Evolutionary conservation across 495 filamentous ascomycete species (phyloP).

Genomic region (Recurvomyces mirabilis): DNA sequence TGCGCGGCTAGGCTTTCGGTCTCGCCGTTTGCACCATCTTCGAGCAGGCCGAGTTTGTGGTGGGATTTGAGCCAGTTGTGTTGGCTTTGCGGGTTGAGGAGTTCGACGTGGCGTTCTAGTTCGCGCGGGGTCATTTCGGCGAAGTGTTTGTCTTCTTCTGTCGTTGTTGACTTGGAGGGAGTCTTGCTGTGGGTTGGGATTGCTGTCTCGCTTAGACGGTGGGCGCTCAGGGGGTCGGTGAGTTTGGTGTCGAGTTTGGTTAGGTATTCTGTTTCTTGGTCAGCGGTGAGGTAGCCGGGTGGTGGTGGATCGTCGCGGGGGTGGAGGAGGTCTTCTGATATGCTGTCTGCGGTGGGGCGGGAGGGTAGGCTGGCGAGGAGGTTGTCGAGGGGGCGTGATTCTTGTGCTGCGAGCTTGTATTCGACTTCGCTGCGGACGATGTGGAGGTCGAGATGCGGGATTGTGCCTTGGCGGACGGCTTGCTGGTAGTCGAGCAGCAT

Average conservation of each 20-base stretch:
- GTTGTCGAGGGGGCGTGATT: slow-evolving; percentile 5
- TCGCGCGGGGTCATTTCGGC: slow-evolving; percentile 31
- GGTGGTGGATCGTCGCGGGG: slow-evolving; percentile 18
- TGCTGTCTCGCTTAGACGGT: slow-evolving; percentile 14
- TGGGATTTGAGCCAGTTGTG: slow-evolving; percentile 61
- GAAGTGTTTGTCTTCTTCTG: slow-evolving; percentile 12
- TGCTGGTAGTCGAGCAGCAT: slow-evolving; percentile 20
- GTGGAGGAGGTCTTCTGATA: slow-evolving; percentile 7
- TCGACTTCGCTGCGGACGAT: slow-evolving; percentile 38
- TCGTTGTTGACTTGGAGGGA: slow-evolving; percentile 10
- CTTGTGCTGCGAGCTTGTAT: slow-evolving; percentile 30
- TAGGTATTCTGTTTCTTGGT: slow-evolving; percentile 73
- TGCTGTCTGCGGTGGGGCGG: slow-evolving; percentile 22
- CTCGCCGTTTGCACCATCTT: slow-evolving; percentile 32
- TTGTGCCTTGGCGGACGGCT: slow-evolving; percentile 24
- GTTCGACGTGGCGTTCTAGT: slow-evolving; percentile 46
- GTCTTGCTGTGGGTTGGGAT: no score
- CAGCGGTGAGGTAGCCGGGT: slow-evolving; percentile 52
- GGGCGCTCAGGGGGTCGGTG: slow-evolving; percentile 29
- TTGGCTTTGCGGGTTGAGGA: slow-evolving; percentile 70
- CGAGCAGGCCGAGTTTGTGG: background rate
- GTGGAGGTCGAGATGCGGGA: slow-evolving; percentile 18
- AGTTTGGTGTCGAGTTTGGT: slow-evolving; percentile 56
- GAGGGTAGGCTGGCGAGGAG: slow-evolving; percentile 17
- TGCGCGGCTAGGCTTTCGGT: slow-evolving; percentile 47